Evolutionary conservation across 495 filamentous ascomycete species (phyloP).

Genomic region (Xylaria curta): DNA sequence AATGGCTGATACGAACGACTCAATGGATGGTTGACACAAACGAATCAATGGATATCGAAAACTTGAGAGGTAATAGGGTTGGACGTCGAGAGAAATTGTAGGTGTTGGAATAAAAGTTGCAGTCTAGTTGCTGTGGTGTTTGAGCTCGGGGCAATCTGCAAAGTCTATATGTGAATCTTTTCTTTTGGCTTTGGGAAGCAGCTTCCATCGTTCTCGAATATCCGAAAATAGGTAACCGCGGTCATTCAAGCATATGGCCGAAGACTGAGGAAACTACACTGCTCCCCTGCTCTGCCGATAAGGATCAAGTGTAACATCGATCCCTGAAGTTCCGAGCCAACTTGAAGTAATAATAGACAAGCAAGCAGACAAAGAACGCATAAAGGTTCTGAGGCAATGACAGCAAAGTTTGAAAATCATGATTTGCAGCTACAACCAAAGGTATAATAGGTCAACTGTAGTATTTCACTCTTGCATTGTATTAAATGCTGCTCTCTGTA

Average conservation of each 20-base stretch:
- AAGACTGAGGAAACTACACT: not conserved
- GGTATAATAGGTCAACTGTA: not conserved
- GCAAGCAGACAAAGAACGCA: not conserved
- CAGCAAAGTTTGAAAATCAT: not conserved
- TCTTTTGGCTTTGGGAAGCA: not conserved
- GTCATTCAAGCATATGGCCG: not conserved
- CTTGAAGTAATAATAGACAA: not conserved
- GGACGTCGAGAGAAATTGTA: not conserved
- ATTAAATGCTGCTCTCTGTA: not conserved
- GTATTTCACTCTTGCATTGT: not conserved
- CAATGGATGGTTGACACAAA: not conserved
- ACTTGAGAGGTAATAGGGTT: not conserved
- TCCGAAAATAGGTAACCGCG: not conserved
- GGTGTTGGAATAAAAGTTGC: not conserved
- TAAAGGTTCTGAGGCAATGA: not conserved
- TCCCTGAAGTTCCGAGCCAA: not conserved
- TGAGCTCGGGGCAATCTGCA: not conserved
- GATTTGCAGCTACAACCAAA: not conserved
- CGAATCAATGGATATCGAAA: not conserved
- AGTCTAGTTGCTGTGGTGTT: not conserved
- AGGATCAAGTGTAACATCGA: not conserved
- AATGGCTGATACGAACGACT: too few species aligned
- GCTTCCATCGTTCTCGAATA: not conserved
- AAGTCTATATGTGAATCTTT: not conserved
- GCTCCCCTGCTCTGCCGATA: not conserved